phyloP scores from a whole-genome alignment of 306 rosid genomes.

The Fragaria iinumae region DNA sequence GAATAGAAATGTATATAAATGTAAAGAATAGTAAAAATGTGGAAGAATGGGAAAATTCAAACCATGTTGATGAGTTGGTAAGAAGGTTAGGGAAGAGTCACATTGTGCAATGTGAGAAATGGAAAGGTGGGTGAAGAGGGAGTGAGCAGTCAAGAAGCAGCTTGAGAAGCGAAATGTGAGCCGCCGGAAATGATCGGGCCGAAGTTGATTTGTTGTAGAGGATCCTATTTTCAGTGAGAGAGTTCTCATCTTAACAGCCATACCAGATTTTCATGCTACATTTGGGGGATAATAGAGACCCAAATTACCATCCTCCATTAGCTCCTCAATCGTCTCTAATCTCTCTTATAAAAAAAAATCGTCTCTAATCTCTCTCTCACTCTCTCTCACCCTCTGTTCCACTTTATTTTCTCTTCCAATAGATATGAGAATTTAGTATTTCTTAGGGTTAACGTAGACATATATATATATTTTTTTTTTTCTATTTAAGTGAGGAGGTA shows the following conservation, averaged over 20 bases:
- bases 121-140: background rate
- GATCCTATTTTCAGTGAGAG: conserved; percentile 32
- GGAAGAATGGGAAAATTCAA: background rate
- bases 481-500: too few relatives aligned
- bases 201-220: conserved; percentile 22
- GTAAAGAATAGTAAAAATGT: background rate
- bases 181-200: conserved; percentile 35
- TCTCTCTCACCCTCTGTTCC: too few relatives aligned
- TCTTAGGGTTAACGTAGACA: too few relatives aligned
- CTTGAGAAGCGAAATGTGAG: conserved; percentile 33
- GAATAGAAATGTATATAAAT: background rate
- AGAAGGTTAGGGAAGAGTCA: background rate
- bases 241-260: conserved; percentile 30
- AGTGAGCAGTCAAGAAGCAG: background rate
- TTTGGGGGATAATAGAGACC: conserved; percentile 30
- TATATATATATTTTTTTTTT: too few relatives aligned
- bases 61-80: background rate
- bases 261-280: conserved; percentile 36
- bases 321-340: background rate
- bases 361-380: too few relatives aligned
- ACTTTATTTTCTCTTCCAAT: too few relatives aligned
- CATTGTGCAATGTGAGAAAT: background rate
- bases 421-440: too few relatives aligned
- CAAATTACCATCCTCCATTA: background rate
- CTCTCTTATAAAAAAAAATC: too few relatives aligned